Evolutionary conservation across 345 rosid species (phyloP).

Genomic region (Salix caprea): DNA sequence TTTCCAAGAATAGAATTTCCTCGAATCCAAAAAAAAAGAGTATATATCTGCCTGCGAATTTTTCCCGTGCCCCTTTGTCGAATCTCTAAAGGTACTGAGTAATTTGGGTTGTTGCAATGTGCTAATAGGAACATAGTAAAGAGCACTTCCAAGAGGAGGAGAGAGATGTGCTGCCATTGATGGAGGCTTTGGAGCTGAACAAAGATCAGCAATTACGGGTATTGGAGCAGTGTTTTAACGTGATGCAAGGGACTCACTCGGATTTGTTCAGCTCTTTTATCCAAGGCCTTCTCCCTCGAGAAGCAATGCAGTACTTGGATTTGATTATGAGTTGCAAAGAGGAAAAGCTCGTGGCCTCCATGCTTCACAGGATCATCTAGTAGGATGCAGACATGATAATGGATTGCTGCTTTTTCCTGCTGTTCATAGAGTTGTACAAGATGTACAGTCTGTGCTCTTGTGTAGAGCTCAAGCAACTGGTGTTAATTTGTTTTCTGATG

Average conservation of each 20-base stretch:
- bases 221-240: conserved; percentile 44
- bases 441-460: neutral
- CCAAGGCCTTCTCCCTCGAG: conserved; percentile 53
- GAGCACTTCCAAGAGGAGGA: conserved; percentile 67
- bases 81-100: neutral
- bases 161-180: conserved; percentile 50
- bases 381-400: neutral
- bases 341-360: conserved; percentile 14
- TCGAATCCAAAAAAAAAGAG: too few species aligned
- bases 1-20: too few species aligned
- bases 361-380: conserved; percentile 10
- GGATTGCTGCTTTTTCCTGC: neutral
- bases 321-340: conserved; percentile 40
- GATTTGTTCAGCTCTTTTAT: conserved; percentile 43
- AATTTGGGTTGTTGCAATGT: neutral
- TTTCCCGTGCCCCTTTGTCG: neutral
- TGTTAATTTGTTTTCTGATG: neutral
- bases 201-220: conserved; percentile 42
- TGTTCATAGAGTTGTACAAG: neutral
- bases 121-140: conserved; percentile 42
- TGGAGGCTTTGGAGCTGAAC: conserved; percentile 60
- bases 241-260: conserved; percentile 61
- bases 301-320: conserved; percentile 62
- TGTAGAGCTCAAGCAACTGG: neutral
- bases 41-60: too few species aligned